phyloP scores from a whole-genome alignment of 2,329 filamentous ascomycete genomes.

The Trematosphaeria pertusa region DNA sequence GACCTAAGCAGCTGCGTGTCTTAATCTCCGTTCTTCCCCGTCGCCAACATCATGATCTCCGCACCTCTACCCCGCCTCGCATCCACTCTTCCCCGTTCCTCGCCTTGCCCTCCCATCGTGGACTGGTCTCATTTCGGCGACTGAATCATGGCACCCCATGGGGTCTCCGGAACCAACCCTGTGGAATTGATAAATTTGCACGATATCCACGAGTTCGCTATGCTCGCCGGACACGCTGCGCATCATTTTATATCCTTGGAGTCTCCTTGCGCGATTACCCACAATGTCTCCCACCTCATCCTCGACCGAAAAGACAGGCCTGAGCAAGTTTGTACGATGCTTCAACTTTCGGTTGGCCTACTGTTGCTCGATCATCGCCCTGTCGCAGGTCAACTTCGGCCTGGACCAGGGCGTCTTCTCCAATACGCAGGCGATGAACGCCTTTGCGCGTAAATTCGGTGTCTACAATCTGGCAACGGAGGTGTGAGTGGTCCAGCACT shows the following conservation, averaged over 20 bases:
- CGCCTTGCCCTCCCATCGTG: no score
- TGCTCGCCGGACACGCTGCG: no score
- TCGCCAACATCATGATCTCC: neutral
- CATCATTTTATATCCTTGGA: no score
- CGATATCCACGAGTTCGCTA: no score
- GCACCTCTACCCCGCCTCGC: neutral
- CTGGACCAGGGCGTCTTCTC: constrained; percentile 11
- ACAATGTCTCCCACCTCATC: no score
- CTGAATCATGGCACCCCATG: no score
- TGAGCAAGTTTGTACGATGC: constrained; percentile 1
- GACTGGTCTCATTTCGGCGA: no score
- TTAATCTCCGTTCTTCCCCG: constrained; percentile 10
- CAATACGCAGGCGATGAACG: constrained; percentile 11
- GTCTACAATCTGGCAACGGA: constrained; percentile 1
- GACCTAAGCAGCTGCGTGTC: no score
- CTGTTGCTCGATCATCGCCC: constrained; percentile 11
- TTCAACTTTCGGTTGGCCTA: constrained; percentile 10
- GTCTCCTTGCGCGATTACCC: no score
- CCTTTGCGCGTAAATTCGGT: constrained; percentile 11
- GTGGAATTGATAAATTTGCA: no score
- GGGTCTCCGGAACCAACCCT: no score
- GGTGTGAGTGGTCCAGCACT: neutral
- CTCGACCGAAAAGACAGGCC: no score
- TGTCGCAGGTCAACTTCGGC: constrained; percentile 14
- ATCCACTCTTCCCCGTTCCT: neutral